Percentiles rank a stretch among this genome's conserved stretches.
These are phyloP conservation scores for Paramyrothecium sp. DNA, from an alignment of 2,329 filamentous ascomycete genomes.

Conservation along the genomic window DNA sequence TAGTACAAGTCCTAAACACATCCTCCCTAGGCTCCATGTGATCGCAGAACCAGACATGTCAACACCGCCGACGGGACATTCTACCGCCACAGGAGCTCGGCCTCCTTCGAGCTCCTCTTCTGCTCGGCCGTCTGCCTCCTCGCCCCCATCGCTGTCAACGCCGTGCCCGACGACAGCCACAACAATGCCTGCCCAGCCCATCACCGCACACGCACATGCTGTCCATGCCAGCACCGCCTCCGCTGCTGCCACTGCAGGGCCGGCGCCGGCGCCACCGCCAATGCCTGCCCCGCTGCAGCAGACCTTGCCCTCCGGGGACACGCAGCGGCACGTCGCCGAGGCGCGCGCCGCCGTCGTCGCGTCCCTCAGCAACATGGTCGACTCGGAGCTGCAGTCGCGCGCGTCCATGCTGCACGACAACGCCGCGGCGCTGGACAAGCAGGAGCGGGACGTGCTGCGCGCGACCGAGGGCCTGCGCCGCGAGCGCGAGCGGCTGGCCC, in stretches of 20 bases:
- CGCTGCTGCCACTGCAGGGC: constrained; percentile 8
- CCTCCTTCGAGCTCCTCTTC: not conserved
- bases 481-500: constrained; percentile 65
- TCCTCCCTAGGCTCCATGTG: too few relatives aligned
- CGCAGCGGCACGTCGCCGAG: constrained; percentile 50
- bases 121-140: constrained; percentile 2
- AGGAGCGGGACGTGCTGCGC: constrained; percentile 64
- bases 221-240: too few relatives aligned
- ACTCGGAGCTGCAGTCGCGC: constrained; percentile 65
- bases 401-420: constrained; percentile 70
- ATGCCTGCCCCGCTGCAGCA: constrained; percentile 24
- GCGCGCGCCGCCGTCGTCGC: constrained; percentile 60
- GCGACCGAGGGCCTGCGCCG: constrained; percentile 59
- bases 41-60: not conserved
- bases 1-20: too few relatives aligned
- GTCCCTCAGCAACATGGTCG: constrained; percentile 67
- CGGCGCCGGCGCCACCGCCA: too few relatives aligned
- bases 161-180: not conserved
- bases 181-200: constrained; percentile 1
- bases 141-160: constrained; percentile 2
- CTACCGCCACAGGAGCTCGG: not conserved
- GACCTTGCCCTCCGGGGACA: constrained; percentile 38
- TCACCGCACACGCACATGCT: constrained; percentile 3
- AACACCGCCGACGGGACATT: constrained; percentile 9
- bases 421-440: constrained; percentile 60